phyloP scores from a whole-genome alignment of 164 flowering plant species.

The Liquidambar formosana region DNA sequence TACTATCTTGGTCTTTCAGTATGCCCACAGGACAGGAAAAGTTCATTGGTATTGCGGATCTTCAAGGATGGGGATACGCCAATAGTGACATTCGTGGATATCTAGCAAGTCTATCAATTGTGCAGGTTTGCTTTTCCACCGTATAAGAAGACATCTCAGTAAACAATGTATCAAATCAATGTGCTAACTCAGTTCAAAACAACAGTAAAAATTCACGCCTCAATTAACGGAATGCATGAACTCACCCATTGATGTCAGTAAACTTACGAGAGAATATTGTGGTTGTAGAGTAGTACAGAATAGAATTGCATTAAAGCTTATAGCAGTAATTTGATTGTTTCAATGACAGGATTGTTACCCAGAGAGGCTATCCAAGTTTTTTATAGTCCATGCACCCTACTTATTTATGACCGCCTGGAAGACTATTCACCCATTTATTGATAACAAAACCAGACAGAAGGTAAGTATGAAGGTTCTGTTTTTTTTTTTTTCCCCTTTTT shows the following conservation, averaged over 20 bases:
- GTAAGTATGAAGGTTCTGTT: constrained; percentile 20
- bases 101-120: constrained; percentile 55
- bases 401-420: constrained; percentile 59
- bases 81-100: constrained; percentile 77
- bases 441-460: constrained; percentile 51
- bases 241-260: too few relatives aligned
- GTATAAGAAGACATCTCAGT: neutral
- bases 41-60: constrained; percentile 64
- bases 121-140: constrained; percentile 57
- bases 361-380: constrained; percentile 52
- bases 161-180: neutral
- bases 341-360: constrained; percentile 53
- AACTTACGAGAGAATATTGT: neutral
- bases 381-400: constrained; percentile 45
- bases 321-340: neutral
- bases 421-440: constrained; percentile 52
- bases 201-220: too few relatives aligned
- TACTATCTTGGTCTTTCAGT: constrained; percentile 34
- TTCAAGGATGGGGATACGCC: constrained; percentile 82
- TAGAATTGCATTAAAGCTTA: neutral
- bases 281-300: neutral
- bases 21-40: constrained; percentile 78
- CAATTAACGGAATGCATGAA: too few relatives aligned
- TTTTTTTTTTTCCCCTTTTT: too few relatives aligned
- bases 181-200: neutral